A percentile compares a stretch with the other conserved stretches of the same genome.
Evolutionary conservation across 192 early-diverging fungal species (phyloP).

Genomic region (Coemansia sp.): DNA sequence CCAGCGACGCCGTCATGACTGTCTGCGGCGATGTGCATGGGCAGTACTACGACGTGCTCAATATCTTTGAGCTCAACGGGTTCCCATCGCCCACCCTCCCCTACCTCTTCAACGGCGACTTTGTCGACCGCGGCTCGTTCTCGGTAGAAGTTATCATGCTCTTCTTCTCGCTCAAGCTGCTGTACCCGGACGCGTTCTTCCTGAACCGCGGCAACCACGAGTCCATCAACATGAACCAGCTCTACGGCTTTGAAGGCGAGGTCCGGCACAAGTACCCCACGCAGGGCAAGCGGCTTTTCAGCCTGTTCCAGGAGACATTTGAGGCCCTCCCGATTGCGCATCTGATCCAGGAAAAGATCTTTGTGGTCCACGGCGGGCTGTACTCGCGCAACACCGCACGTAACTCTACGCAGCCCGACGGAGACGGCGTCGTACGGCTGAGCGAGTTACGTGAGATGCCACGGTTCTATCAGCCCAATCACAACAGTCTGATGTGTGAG

Average conservation of each 20-base stretch:
- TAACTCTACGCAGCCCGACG: constrained; percentile 34
- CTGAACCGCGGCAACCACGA: constrained; percentile 98
- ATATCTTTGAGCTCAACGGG: constrained; percentile 94
- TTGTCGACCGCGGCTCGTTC: constrained; percentile 98
- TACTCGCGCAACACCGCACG: constrained; percentile 74
- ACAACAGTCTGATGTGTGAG: constrained; percentile 86
- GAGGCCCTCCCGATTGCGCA: constrained; percentile 91
- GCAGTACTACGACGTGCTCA: constrained; percentile 96
- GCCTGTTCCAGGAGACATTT: constrained; percentile 93
- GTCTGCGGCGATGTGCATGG: constrained; percentile 99
- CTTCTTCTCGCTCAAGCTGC: constrained; percentile 84
- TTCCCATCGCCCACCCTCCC: constrained; percentile 75
- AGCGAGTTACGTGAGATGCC: constrained; percentile 87
- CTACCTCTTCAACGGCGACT: constrained; percentile 98
- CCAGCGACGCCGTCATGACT: constrained; percentile 67
- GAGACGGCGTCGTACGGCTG: constrained; percentile 71
- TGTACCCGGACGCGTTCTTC: constrained; percentile 83
- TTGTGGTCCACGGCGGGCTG: constrained; percentile 96
- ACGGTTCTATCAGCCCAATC: constrained; percentile 73
- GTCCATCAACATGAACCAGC: constrained; percentile 97
- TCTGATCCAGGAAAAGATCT: constrained; percentile 85
- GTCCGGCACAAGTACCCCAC: constrained; percentile 83
- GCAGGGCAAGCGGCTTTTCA: constrained; percentile 80
- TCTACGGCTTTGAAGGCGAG: constrained; percentile 99
- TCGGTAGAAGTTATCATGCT: constrained; percentile 94